Percentiles rank a stretch among this genome's conserved stretches.
phyloP scores from a whole-genome alignment of 352 stramenopile species.

The Phytophthora cactorum region DNA sequence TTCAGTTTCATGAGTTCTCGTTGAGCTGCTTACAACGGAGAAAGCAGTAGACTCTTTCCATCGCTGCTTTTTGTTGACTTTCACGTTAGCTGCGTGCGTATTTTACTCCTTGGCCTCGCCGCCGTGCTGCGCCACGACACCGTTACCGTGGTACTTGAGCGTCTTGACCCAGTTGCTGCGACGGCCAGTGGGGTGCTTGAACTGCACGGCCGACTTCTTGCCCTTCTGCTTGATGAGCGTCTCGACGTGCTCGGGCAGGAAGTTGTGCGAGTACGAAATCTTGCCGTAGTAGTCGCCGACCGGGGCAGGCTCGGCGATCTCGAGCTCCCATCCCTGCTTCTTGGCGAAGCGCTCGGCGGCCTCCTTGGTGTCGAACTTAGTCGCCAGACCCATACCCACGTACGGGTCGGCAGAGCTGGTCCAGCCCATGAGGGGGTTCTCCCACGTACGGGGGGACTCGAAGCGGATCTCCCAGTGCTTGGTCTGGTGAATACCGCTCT shows the following conservation, averaged over 20 bases:
- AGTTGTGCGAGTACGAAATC: slow-evolving; percentile 90
- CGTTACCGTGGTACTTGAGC: slow-evolving; percentile 88
- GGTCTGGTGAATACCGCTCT: slow-evolving; percentile 83
- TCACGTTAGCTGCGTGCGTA: slow-evolving; percentile 13
- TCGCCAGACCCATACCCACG: slow-evolving; percentile 74
- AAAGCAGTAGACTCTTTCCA: slow-evolving; percentile 7
- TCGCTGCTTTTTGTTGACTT: slow-evolving; percentile 6
- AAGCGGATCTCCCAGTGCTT: slow-evolving; percentile 90
- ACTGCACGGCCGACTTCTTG: slow-evolving; percentile 78
- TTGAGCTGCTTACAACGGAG: slow-evolving; percentile 26
- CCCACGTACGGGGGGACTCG: slow-evolving; percentile 79
- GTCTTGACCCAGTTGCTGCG: slow-evolving; percentile 90
- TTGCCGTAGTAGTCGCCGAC: slow-evolving; percentile 74
- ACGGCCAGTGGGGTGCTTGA: slow-evolving; percentile 77
- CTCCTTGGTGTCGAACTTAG: slow-evolving; percentile 91
- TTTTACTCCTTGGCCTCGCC: slow-evolving; percentile 75
- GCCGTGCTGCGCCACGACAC: slow-evolving; percentile 81
- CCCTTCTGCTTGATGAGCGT: slow-evolving; percentile 81
- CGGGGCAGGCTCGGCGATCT: slow-evolving; percentile 80
- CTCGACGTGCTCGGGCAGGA: slow-evolving; percentile 75
- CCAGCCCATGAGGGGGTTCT: slow-evolving; percentile 96
- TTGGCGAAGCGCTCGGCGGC: slow-evolving; percentile 83
- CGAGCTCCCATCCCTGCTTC: slow-evolving; percentile 89
- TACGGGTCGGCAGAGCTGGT: slow-evolving; percentile 90
- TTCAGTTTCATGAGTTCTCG: slow-evolving; percentile 21